Evolutionary conservation across 2,329 filamentous ascomycete genomes (phyloP), one percentile per base, ranked within the genome.

Genomic region (Seiridium cupressi): DNA sequence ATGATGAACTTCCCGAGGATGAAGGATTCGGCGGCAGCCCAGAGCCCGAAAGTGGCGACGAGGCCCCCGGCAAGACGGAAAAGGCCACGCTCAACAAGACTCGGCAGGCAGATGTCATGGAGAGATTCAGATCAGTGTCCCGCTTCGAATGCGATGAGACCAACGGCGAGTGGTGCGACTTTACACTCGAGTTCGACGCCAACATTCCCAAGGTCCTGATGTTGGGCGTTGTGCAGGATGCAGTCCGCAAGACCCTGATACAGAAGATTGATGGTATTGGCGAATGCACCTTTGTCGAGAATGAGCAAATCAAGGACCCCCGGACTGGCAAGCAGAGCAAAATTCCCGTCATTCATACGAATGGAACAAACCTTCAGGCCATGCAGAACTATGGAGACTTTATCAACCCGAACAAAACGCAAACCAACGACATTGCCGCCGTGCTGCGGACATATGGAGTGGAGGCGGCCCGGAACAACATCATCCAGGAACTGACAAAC

Each of bases 401-500:
- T 73, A 91, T 98, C 77, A 88, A 97, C 75, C 91, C 92, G 1
- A 88, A 97, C 77, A 86, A 84, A 59, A 89, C 97, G 69, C 88
- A 90, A 75, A 97, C 94, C 65, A 99, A 99, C 79, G 94, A 96
- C 68, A 93, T 98, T 65, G 89, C 89, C 42, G 87, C 93, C 44
- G 91, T 98, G 74, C 86, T 98, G 11, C 80, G 83, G 32, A 84
- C 91, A 57, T 99, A 98, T 73, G 95, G 95, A 65, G 93, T 99
- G 4, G 95, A 99, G 78, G 95, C 95, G 1, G 93, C 91, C 51
- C 91, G 96, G 32, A 88, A 84, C 64, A 91, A 88, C 65, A 98
- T 99, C 70, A 90, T 97, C 49, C 84, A 85, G 60, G 95, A 99
- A 78, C 86, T 99, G 70, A 85, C 87, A 58, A 85, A 84, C 48